Evolutionary conservation across 495 filamentous ascomycete genomes (phyloP).

Genomic region (Tricharina praecox): DNA sequence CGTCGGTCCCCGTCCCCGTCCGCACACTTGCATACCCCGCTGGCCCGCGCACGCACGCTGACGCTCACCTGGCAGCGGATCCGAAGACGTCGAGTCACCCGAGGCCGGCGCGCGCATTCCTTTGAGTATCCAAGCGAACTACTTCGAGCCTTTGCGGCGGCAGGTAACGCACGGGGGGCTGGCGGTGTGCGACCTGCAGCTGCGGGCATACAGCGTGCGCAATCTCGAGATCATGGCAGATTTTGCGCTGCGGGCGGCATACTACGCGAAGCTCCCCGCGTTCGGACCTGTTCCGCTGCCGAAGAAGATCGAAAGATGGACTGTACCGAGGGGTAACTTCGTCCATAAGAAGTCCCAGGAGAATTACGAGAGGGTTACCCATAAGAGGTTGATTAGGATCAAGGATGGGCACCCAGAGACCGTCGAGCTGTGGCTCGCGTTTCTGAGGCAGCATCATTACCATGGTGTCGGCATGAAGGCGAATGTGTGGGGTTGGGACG

Average conservation of each 20-base stretch:
- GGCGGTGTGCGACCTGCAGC: conserved; percentile 74
- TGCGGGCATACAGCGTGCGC: conserved; percentile 77
- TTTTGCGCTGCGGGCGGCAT: conserved; percentile 85
- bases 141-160: conserved; percentile 69
- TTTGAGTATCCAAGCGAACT: conserved; percentile 52
- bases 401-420: conserved; percentile 78
- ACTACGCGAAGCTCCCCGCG: conserved; percentile 77
- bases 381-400: conserved; percentile 78
- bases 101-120: conserved; percentile 16
- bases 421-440: conserved; percentile 81
- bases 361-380: conserved; percentile 85
- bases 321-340: conserved; percentile 76
- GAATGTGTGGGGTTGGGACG: conserved; percentile 78
- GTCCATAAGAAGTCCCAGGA: conserved; percentile 94
- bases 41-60: too few relatives aligned
- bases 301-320: conserved; percentile 76
- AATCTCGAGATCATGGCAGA: conserved; percentile 91
- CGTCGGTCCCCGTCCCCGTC: too few relatives aligned
- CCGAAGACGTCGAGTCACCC: background rate
- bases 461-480: conserved; percentile 98
- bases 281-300: conserved; percentile 81
- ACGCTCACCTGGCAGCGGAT: too few relatives aligned
- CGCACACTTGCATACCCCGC: too few relatives aligned
- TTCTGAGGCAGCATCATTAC: conserved; percentile 74
- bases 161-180: conserved; percentile 53